A percentile compares a stretch with the other conserved stretches of the same genome.
Conservation (phyloP, 345 rosid species). For the Melaleuca alternifolia region DNA sequence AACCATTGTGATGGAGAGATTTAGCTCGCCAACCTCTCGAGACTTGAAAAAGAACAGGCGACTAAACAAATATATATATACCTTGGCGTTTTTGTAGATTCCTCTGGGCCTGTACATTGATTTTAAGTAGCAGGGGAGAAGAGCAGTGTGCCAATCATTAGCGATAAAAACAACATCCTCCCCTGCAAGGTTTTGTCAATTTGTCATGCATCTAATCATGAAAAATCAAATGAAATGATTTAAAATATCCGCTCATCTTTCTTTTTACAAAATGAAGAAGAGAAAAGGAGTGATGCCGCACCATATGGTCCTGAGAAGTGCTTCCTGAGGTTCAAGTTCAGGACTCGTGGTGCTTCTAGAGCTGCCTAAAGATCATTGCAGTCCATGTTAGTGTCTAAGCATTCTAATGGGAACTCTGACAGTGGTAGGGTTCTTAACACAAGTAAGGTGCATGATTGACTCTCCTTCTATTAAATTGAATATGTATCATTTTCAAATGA, state of each 20-base stretch:
- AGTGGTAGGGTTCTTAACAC: not conserved
- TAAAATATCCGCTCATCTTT: not conserved
- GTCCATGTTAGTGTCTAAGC: not conserved
- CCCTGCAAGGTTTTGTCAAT: constrained; percentile 25
- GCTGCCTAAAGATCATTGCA: constrained; percentile 50
- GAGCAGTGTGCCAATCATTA: constrained; percentile 97
- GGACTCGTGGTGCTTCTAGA: constrained; percentile 77
- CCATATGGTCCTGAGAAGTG: constrained; percentile 90
- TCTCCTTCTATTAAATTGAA: not conserved
- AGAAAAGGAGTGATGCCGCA: constrained; percentile 3
- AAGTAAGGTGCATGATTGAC: not conserved
- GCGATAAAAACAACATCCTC: constrained; percentile 79
- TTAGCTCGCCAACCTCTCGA: not conserved
- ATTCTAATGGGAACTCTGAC: not conserved
- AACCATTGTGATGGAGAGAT: constrained; percentile 1
- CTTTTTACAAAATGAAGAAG: not conserved
- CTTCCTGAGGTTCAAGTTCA: constrained; percentile 45
- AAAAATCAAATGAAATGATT: not conserved
- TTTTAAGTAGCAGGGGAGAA: constrained; percentile 79
- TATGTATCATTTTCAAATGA: not conserved
- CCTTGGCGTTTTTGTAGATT: constrained; percentile 74
- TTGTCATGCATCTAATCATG: not conserved
- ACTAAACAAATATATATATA: not conserved
- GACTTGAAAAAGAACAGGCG: not conserved
- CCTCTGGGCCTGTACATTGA: constrained; percentile 61